Evolutionary conservation across 345 rosid genomes (phyloP).

Genomic region (Populus alba): DNA sequence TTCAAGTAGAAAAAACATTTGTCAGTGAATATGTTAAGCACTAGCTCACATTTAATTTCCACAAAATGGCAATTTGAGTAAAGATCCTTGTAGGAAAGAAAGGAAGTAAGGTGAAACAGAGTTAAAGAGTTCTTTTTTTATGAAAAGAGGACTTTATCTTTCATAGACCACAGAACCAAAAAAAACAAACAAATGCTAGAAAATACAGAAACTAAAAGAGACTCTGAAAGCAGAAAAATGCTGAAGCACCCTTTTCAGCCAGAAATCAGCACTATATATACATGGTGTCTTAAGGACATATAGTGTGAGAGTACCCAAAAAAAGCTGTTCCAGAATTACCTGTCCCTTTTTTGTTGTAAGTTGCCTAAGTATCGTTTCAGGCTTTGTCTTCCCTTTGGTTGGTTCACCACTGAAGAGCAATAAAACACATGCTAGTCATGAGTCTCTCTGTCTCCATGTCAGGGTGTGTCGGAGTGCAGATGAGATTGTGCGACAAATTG

Average conservation of each 20-base stretch:
- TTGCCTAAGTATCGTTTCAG: slow-evolving; percentile 81
- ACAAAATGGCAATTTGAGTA: background rate
- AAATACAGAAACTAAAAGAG: background rate
- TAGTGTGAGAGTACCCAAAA: background rate
- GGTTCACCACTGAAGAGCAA: slow-evolving; percentile 74
- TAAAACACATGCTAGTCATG: slow-evolving; percentile 6
- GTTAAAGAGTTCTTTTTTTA: background rate
- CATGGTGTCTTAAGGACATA: background rate
- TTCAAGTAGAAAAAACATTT: background rate
- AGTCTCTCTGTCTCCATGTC: background rate
- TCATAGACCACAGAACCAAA: background rate
- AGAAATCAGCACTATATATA: background rate
- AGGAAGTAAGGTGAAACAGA: background rate
- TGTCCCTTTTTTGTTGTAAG: slow-evolving; percentile 97
- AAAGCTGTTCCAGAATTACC: slow-evolving; percentile 36
- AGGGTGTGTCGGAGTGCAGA: background rate
- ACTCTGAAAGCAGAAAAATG: background rate
- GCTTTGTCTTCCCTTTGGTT: slow-evolving; percentile 77
- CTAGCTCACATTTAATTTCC: background rate
- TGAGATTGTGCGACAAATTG: slow-evolving; percentile 4
- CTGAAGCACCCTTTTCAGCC: background rate
- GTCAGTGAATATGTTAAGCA: background rate
- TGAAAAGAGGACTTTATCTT: too few species aligned
- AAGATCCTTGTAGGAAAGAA: background rate
- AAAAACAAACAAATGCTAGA: background rate